Base-by-base conservation (phyloP, 306 rosid species). In the Vigna radiata region DNA sequence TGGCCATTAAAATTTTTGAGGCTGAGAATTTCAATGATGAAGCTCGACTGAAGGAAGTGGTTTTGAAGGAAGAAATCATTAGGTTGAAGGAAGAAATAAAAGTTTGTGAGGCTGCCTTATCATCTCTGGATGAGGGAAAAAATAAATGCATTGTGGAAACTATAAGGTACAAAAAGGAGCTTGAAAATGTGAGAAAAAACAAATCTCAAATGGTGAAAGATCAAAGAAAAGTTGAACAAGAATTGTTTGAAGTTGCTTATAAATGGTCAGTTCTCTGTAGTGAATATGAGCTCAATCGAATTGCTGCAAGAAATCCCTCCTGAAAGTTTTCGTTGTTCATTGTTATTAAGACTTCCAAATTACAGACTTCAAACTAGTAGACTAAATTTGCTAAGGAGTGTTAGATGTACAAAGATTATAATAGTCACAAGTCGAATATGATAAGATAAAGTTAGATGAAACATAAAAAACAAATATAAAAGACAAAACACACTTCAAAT, bases 101-200 rank as follows among this genome's bases (percentile, higher is more conserved):
- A 15, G 21, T 29, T 61, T 29, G 67, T 31, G 67, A 64, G 49
- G 46, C 17, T 64, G n/a, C 11, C 9, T 18, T 72, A 16, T 72
- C 27, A n/a, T 64, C 16, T 18, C 70, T 64, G 5, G 5, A 39
- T 5, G 70, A 64, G 50, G 29, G 17, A 64, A 18, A 64, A 48
- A 39, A 39, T 4, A 64, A 64, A 64, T 53, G 63, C 44, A 27
- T 62, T 62, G 31, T 14, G 8, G 23, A 61, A 61, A 52, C 65
- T 1, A 4, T 17, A 33, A 39, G 7, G 2, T 31, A 31, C 46
- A 31, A 31, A 61, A 15, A 1, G 6, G 44, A 61, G 14, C 6
- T 61, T 61, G 46, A 61, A 31, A 61, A 61, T 33, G 43, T 16
- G 68, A 61, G 14, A 14, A 61, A 31, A 61, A 1, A 61, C 46